phyloP scores from a whole-genome alignment of 257 asterid species.

The Nicotiana obtusifolia region DNA sequence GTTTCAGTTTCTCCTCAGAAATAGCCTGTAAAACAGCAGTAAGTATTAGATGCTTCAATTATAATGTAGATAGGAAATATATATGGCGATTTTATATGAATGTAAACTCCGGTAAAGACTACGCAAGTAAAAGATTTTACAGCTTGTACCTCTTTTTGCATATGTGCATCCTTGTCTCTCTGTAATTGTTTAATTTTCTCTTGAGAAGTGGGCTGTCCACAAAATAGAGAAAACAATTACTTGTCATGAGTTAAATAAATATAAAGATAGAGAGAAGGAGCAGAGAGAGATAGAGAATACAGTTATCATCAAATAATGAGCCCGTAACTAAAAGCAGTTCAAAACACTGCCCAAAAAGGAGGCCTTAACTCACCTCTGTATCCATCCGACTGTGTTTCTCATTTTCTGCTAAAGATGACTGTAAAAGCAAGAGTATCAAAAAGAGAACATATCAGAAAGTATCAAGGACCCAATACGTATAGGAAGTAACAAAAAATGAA shows the following conservation, averaged over 20 bases:
- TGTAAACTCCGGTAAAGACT: background rate
- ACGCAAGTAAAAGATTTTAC: background rate
- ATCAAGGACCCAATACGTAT: background rate
- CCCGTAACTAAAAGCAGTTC: background rate
- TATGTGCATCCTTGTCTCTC: slow-evolving; percentile 37
- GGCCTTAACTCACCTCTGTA: slow-evolving; percentile 37
- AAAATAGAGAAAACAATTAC: slow-evolving; percentile 26
- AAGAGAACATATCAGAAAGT: background rate
- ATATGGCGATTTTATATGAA: background rate
- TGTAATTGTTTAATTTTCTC: slow-evolving; percentile 38
- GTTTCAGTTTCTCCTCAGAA: slow-evolving; percentile 43
- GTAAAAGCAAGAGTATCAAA: slow-evolving; percentile 10
- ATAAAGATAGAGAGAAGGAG: slow-evolving; percentile 9
- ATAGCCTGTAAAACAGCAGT: slow-evolving; percentile 32
- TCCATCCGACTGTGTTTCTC: slow-evolving; percentile 36
- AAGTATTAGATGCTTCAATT: slow-evolving; percentile 6
- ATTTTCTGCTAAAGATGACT: slow-evolving; percentile 26
- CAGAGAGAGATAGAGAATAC: background rate
- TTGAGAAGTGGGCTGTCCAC: slow-evolving; percentile 37
- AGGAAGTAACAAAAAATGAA: no score
- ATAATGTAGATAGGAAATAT: background rate
- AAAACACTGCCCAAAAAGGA: slow-evolving; percentile 7
- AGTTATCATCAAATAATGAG: background rate
- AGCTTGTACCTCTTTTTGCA: slow-evolving; percentile 40
- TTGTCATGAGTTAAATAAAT: slow-evolving; percentile 2